Conservation (phyloP, 352 stramenopile species). For the Pythium aquatile region DNA sequence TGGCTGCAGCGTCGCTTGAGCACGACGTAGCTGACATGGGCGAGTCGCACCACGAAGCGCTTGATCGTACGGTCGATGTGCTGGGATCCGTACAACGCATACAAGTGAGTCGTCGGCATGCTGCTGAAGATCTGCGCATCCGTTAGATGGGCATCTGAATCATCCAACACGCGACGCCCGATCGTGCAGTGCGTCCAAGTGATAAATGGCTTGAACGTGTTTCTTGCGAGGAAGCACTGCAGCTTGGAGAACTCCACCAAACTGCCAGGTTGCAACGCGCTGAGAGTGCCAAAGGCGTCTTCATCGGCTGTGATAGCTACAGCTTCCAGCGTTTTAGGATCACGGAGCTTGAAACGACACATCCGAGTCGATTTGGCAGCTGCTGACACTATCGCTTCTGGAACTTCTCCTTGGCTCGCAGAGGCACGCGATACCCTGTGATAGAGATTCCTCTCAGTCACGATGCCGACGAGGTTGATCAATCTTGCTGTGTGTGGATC, state of each 20-base stretch:
- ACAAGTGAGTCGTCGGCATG: constrained; percentile 43
- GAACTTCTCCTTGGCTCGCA: neutral
- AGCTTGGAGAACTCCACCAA: constrained; percentile 58
- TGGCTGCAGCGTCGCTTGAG: constrained; percentile 64
- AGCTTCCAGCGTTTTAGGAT: constrained; percentile 40
- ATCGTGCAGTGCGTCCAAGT: constrained; percentile 42
- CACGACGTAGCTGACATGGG: constrained; percentile 75
- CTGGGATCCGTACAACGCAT: constrained; percentile 41
- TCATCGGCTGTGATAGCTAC: constrained; percentile 50
- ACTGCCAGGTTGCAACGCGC: constrained; percentile 26
- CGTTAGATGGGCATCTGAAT: neutral
- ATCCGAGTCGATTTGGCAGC: neutral
- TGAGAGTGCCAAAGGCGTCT: constrained; percentile 39
- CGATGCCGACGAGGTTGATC: constrained; percentile 19
- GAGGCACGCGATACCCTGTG: neutral
- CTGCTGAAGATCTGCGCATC: constrained; percentile 38
- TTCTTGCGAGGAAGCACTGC: constrained; percentile 52
- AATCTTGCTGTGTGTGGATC: constrained; percentile 20
- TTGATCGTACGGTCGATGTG: constrained; percentile 48
- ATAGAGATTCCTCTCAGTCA: constrained; percentile 16
- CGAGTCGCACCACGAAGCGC: constrained; percentile 58
- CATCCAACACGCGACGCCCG: neutral
- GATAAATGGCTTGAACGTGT: constrained; percentile 62
- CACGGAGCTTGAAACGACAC: constrained; percentile 38
- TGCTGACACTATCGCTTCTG: neutral